These are phyloP conservation scores for Lecanicillium sp. DNA, from an alignment of 2,329 filamentous ascomycete species.

Conservation along the genomic window DNA sequence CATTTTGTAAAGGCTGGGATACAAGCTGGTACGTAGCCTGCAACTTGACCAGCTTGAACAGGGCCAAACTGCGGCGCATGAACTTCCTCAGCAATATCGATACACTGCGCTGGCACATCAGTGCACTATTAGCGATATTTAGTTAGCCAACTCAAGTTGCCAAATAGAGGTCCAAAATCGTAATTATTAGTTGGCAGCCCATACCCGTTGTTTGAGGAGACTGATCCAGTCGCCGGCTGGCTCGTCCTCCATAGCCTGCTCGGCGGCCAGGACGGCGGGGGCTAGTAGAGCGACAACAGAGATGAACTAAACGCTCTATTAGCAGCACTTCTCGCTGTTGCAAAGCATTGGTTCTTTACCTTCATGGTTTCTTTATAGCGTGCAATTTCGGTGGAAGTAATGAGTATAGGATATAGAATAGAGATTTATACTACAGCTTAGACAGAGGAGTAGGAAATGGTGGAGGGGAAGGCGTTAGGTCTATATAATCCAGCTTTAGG, in stretches of 20 bases:
- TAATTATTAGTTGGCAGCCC: not conserved
- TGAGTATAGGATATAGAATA: not conserved
- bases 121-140: conserved; percentile 5
- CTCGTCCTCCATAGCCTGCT: not conserved
- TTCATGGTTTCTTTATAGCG: conserved; percentile 1
- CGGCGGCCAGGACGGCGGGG: not conserved
- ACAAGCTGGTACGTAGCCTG: not conserved
- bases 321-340: not conserved
- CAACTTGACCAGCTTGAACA: not conserved
- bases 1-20: not conserved
- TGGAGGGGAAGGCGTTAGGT: not conserved
- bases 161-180: not conserved
- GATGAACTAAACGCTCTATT: conserved; percentile 1
- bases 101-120: conserved; percentile 1
- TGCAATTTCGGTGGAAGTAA: not conserved
- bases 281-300: conserved; percentile 3
- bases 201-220: conserved; percentile 4
- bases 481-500: not conserved
- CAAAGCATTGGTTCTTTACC: not conserved
- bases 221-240: not conserved
- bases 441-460: not conserved
- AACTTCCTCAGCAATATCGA: conserved; percentile 2
- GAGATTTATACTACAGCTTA: not conserved
- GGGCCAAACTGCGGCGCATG: not conserved
- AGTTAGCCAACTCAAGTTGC: conserved; percentile 1